Evolutionary conservation across 2,329 filamentous ascomycete species (phyloP), one percentile per base, ranked within the genome.

Genomic region (Penicillium thymicola): DNA sequence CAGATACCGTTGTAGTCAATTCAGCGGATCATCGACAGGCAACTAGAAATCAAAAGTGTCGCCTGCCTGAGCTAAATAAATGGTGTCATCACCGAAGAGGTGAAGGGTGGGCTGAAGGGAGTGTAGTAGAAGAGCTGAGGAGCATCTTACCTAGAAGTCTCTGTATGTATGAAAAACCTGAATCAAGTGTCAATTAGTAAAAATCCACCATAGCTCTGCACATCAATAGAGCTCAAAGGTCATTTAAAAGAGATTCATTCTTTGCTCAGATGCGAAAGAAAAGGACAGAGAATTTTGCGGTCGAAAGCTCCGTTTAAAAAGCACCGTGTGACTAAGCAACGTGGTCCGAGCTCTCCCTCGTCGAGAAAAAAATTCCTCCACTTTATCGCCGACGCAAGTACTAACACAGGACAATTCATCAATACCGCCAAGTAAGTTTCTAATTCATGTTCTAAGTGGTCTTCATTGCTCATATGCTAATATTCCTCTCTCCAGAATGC

Each of bases 1-100:
- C 90, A 94, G 90, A 94, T 94, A 94, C 90, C 90, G 90, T 94
- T 93, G 89, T 94, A 94, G 90, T 94, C 89, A 87, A 85, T 82
- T 82, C 79, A 79, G 81, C 70, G 73, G 70, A 74, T 72, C 78
- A 81, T 74, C 62, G 78, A 75, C 75, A 74, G 71, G 73, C 70
- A 72, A 76, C 77, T 74, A 77, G 78, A 81, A 81, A 79, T 79
- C 77, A 79, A 77, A 77, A 54, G 72, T 78, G 76, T 73, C 71
- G 68, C 70, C 64, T 75, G 74, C 72, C 77, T 80, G 72, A 75
- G 76, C 73, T 70, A 59, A 64, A 63, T 68, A 69, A 74, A 57
- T 61, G 62, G 66, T 69, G 72, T 80, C 77, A 80, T 80, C 78
- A 79, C 66, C 64, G 73, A 72, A 75, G 59, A 75, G 59, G 59